Base-by-base conservation (phyloP, 139 green algal genomes). In the Chloropicon primus region DNA sequence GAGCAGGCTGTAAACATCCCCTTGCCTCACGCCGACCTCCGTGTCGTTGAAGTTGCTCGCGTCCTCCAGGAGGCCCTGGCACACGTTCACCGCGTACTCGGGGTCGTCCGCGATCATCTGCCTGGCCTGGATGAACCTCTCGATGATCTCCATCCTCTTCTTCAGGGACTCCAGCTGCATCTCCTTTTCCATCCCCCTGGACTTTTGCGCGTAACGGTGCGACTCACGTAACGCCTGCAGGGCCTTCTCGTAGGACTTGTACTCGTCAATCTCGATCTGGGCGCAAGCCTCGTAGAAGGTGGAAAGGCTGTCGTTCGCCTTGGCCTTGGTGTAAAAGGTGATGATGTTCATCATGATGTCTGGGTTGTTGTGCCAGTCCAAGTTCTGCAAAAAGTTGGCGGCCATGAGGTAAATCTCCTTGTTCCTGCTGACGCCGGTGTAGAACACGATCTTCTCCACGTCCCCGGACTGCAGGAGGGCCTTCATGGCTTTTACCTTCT, bases 381-480 rank as follows among this genome's bases (percentile, higher is more conserved):
- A 82, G 2, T 86, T 93, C 78, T 93, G 89, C 82, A 96, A 83
- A 80, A 86, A 92, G 83, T 92, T 91, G 77, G 88, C 89, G 24
- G 89, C 89, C 84, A 94, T 88, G 21, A 92, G 73, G 86, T 92
- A 96, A 27, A 93, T 84, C 74, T 94, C 90, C 53, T 83, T 82
- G 76, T 91, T 82, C 22, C 90, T 82, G 2, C 83, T 91, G n/a
- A 93, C 89, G 26, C 83, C 89, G n/a, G 90, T 88, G 79, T 94
- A 96, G 87, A 93, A 93, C 21, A 91, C 78, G 72, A 96, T 92
- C 84, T 92, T 94, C 72, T 94, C 90, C 41, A 78, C 85, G 79
- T 96, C 89, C 1, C 90, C 88, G 76, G 81, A 86, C 2, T 86
- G 79, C 41, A 96, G 78, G 26, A 96, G 85, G 22, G 83, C 86